These are phyloP conservation scores for Penicillium sp. DNA, from an alignment of 2,329 filamentous ascomycete species.

Conservation along the genomic window DNA sequence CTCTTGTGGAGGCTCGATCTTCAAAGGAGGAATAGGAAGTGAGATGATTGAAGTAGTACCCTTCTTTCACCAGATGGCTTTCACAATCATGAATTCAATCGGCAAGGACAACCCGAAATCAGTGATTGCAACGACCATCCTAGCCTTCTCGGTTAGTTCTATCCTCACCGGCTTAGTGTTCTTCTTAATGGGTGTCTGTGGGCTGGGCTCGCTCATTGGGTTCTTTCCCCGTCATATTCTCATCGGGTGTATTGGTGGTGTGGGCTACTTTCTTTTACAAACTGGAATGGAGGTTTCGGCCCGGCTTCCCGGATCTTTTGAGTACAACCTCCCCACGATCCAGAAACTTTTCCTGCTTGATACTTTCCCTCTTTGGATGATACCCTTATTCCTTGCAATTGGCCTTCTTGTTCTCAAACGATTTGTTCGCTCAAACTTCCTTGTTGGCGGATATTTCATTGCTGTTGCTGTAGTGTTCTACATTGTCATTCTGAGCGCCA, in stretches of 20 bases:
- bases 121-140: conserved; percentile 90
- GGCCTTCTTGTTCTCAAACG: conserved; percentile 73
- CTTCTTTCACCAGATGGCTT: conserved; percentile 98
- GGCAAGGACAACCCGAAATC: conserved; percentile 78
- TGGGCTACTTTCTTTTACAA: conserved; percentile 88
- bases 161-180: conserved; percentile 89
- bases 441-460: conserved; percentile 84
- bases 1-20: conserved; percentile 78
- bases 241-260: conserved; percentile 94
- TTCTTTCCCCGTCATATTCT: conserved; percentile 97
- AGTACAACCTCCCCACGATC: conserved; percentile 75
- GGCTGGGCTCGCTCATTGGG: conserved; percentile 86
- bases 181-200: conserved; percentile 82
- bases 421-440: conserved; percentile 75
- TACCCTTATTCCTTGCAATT: conserved; percentile 74
- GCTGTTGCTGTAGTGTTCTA: conserved; percentile 65
- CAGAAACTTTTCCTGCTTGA: conserved; percentile 69
- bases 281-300: conserved; percentile 94
- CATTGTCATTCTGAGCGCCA: conserved; percentile 50
- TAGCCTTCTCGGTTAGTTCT: conserved; percentile 85
- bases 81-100: conserved; percentile 75
- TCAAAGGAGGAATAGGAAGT: conserved; percentile 86
- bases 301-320: conserved; percentile 77
- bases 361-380: conserved; percentile 77
- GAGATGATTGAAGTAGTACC: conserved; percentile 98